These are phyloP conservation scores for Xylaria sp. DNA, from an alignment of 2,329 filamentous ascomycete species.

Conservation along the genomic window DNA sequence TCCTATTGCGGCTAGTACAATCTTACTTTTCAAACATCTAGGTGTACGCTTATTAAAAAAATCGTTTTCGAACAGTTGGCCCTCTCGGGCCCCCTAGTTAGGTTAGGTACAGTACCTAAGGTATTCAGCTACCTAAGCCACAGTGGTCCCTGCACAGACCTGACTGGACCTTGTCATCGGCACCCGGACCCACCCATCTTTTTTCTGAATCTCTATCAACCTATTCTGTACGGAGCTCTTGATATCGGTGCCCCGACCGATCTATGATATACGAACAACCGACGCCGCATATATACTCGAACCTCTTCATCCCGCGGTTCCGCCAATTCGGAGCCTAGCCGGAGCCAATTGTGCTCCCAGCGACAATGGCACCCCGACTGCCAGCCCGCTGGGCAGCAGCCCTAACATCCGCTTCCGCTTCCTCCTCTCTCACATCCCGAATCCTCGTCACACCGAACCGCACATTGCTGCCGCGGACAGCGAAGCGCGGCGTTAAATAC, in stretches of 20 bases:
- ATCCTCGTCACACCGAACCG: constrained; percentile 51
- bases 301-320: neutral
- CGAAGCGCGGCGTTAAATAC: constrained; percentile 64
- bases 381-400: constrained; percentile 58
- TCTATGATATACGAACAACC: constrained; percentile 13
- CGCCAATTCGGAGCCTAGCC: neutral
- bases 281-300: neutral
- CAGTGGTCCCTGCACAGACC: constrained; percentile 20
- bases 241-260: constrained; percentile 21
- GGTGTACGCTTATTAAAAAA: too few species aligned
- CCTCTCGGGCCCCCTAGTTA: too few species aligned
- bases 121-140: neutral
- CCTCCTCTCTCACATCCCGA: constrained; percentile 45
- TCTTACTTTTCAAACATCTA: too few species aligned
- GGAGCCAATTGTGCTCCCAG: constrained; percentile 40
- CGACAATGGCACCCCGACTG: constrained; percentile 60
- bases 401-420: constrained; percentile 46
- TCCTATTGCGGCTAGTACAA: too few species aligned
- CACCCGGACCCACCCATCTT: constrained; percentile 37
- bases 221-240: constrained; percentile 19
- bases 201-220: constrained; percentile 38
- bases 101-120: neutral
- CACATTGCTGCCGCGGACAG: constrained; percentile 59
- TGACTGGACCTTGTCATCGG: neutral
- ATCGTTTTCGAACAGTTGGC: too few species aligned